These are phyloP conservation scores for Botrytis galanthina DNA, from an alignment of 2,329 filamentous ascomycete species.

Conservation along the genomic window DNA sequence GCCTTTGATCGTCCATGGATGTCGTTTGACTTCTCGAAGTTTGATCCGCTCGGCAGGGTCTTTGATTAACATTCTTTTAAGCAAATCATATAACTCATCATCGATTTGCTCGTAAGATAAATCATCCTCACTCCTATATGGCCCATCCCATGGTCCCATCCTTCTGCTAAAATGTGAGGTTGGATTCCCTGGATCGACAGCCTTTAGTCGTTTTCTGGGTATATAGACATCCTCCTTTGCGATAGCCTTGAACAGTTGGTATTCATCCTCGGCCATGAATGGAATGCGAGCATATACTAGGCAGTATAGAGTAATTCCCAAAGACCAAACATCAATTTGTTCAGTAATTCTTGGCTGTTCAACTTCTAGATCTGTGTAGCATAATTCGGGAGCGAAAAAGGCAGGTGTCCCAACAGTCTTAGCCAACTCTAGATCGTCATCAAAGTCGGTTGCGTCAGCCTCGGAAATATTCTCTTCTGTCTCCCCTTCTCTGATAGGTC, in stretches of 20 bases:
- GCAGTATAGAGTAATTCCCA: constrained; percentile 94
- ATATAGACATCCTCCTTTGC: constrained; percentile 92
- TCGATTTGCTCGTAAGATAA: constrained; percentile 84
- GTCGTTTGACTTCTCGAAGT: constrained; percentile 86
- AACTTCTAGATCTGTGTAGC: constrained; percentile 73
- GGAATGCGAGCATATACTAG: constrained; percentile 92
- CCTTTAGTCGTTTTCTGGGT: constrained; percentile 75
- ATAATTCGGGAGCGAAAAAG: constrained; percentile 95
- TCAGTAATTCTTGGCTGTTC: constrained; percentile 78
- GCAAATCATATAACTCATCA: constrained; percentile 73
- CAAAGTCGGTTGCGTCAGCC: constrained; percentile 80
- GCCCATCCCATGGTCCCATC: constrained; percentile 46
- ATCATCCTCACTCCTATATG: constrained; percentile 74
- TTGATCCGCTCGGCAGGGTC: constrained; percentile 87
- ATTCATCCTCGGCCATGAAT: constrained; percentile 89
- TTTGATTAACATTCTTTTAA: constrained; percentile 79
- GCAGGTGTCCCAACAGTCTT: constrained; percentile 97
- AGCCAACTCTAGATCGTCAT: constrained; percentile 92
- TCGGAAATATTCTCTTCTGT: constrained; percentile 72
- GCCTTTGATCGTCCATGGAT: constrained; percentile 84
- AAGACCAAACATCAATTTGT: constrained; percentile 95
- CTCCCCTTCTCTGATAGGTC: constrained; percentile 80
- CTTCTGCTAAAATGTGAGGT: constrained; percentile 56
- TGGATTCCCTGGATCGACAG: constrained; percentile 61
- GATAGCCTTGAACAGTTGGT: constrained; percentile 86